These are phyloP conservation scores for Aspergillus viridinutans DNA, from an alignment of 2,329 filamentous ascomycete species.

Conservation along the genomic window DNA sequence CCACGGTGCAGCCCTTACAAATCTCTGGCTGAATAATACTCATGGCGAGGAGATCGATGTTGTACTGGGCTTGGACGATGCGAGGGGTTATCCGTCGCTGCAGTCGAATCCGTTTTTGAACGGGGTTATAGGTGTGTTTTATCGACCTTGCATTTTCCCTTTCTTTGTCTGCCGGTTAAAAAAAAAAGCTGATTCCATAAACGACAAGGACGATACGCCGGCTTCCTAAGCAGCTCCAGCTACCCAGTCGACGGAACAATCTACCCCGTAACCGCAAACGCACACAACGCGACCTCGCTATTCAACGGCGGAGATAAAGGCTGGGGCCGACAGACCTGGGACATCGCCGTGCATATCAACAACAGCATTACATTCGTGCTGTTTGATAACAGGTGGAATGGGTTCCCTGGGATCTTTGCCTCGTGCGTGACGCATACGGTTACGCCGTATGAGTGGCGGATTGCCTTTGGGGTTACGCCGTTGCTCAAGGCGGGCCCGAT, in stretches of 20 bases:
- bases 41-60: constrained; percentile 1
- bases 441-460: no score
- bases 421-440: neutral
- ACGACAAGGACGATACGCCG: neutral
- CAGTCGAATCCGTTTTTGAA: neutral
- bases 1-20: constrained; percentile 1
- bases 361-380: constrained; percentile 3
- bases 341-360: neutral
- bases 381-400: constrained; percentile 2
- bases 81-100: neutral
- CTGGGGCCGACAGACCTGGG: constrained; percentile 1
- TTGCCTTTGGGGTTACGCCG: no score
- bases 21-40: constrained; percentile 1
- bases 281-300: neutral
- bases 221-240: neutral
- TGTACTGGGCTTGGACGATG: neutral
- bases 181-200: neutral
- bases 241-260: neutral
- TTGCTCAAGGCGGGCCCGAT: neutral
- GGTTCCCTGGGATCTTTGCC: neutral
- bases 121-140: neutral
- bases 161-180: neutral
- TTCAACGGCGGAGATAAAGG: constrained; percentile 1
- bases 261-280: neutral
- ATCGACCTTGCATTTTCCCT: neutral